Conservation (phyloP, 441 rosid species). For the Daphne laureola region DNA sequence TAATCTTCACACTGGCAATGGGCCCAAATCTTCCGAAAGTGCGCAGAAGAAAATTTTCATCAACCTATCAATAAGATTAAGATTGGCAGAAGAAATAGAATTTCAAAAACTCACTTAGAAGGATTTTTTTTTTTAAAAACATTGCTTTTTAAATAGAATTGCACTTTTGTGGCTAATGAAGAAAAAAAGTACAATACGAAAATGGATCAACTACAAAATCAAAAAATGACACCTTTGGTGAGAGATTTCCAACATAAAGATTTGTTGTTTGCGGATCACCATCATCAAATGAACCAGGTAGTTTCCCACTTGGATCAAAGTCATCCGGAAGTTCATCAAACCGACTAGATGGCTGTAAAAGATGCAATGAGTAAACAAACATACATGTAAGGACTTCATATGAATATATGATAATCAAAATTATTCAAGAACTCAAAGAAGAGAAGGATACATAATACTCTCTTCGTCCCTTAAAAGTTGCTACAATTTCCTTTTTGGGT, state of each 20-base stretch:
- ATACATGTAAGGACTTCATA: slow-evolving; percentile 3
- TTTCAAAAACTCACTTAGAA: no score
- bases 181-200: not conserved
- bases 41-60: slow-evolving; percentile 94
- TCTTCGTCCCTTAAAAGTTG: no score
- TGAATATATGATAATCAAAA: not conserved
- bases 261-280: slow-evolving; percentile 99
- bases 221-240: slow-evolving; percentile 63
- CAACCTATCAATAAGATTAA: slow-evolving; percentile 50
- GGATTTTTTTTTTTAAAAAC: no score
- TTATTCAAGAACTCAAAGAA: not conserved
- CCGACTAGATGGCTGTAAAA: slow-evolving; percentile 78
- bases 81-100: slow-evolving; percentile 7
- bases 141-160: not conserved
- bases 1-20: slow-evolving; percentile 98
- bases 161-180: not conserved
- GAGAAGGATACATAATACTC: no score
- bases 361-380: slow-evolving; percentile 13
- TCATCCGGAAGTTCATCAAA: slow-evolving; percentile 96
- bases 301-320: slow-evolving; percentile 95
- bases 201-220: slow-evolving; percentile 11
- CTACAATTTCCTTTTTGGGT: no score
- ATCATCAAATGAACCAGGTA: slow-evolving; percentile 95
- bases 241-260: slow-evolving; percentile 95
- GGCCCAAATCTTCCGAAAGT: slow-evolving; percentile 99